Conservation (phyloP, 2,329 filamentous ascomycete genomes). For the Colletotrichum costaricense region DNA sequence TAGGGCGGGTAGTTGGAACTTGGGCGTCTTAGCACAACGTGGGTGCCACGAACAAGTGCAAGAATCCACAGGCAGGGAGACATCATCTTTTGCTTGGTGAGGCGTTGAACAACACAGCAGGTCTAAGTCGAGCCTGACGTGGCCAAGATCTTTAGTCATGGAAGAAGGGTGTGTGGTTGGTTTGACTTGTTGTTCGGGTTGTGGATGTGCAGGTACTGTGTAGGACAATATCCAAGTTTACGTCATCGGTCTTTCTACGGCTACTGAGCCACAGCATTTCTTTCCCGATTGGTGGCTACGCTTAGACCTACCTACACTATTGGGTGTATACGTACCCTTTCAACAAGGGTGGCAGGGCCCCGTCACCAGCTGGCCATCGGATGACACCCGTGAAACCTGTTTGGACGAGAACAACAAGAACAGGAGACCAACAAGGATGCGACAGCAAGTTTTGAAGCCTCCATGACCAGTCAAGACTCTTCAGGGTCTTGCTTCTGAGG, state of each 20-base stretch:
- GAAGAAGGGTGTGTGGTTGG: constrained; percentile 10
- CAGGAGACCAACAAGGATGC: constrained; percentile 12
- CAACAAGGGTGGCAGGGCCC: too few species aligned
- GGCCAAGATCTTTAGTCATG: constrained; percentile 30
- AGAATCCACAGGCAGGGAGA: background rate
- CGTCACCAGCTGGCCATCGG: constrained; percentile 4
- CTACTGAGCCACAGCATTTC: constrained; percentile 1
- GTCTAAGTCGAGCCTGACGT: constrained; percentile 26
- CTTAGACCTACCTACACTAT: constrained; percentile 1
- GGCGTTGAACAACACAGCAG: constrained; percentile 24
- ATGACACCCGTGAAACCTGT: constrained; percentile 29
- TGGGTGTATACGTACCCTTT: background rate
- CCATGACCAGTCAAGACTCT: constrained; percentile 28
- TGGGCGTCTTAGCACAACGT: background rate
- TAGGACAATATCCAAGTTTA: constrained; percentile 25
- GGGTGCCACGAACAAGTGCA: background rate
- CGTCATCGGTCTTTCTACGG: constrained; percentile 22
- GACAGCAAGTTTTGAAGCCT: constrained; percentile 17
- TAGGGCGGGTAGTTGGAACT: constrained; percentile 6
- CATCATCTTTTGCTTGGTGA: constrained; percentile 4
- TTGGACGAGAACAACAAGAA: constrained; percentile 3
- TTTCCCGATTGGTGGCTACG: background rate
- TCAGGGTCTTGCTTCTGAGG: constrained; percentile 21
- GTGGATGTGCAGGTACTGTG: background rate
- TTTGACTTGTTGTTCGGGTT: constrained; percentile 7